A percentile compares a stretch with the other conserved stretches of the same genome.
phyloP scores from a whole-genome alignment of 2,329 filamentous ascomycete genomes.

The Paecilomyces variotii region DNA sequence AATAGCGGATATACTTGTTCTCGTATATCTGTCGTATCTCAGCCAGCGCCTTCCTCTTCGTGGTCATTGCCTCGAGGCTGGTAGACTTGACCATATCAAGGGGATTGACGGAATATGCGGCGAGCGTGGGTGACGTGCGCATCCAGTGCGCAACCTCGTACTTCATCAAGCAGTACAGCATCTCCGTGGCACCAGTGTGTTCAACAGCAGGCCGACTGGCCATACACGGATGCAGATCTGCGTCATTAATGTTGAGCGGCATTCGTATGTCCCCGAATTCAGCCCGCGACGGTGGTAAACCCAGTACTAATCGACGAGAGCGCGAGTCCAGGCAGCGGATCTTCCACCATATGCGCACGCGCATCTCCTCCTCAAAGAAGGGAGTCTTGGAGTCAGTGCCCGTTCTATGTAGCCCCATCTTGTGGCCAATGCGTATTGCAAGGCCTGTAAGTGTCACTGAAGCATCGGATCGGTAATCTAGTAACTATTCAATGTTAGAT shows the following conservation, averaged over 20 bases:
- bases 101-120: slow-evolving; percentile 8
- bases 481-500: no score
- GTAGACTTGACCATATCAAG: no score
- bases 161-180: slow-evolving; percentile 31
- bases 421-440: slow-evolving; percentile 56
- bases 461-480: slow-evolving; percentile 43
- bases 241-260: slow-evolving; percentile 38
- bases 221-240: slow-evolving; percentile 37
- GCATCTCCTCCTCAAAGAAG: slow-evolving; percentile 60
- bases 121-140: slow-evolving; percentile 6
- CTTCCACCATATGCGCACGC: slow-evolving; percentile 61
- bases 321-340: no score
- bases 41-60: slow-evolving; percentile 22
- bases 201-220: slow-evolving; percentile 32
- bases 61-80: slow-evolving; percentile 5
- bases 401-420: slow-evolving; percentile 60
- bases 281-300: no score
- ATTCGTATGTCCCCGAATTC: neutral
- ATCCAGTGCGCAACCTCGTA: slow-evolving; percentile 23
- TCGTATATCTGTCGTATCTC: slow-evolving; percentile 29
- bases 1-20: slow-evolving; percentile 28
- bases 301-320: no score
- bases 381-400: slow-evolving; percentile 49
- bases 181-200: slow-evolving; percentile 38
- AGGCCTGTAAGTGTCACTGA: slow-evolving; percentile 54